These are phyloP conservation scores for Podaxis rugospora DNA, from an alignment of 768 basidiomycete species.

Conservation along the genomic window DNA sequence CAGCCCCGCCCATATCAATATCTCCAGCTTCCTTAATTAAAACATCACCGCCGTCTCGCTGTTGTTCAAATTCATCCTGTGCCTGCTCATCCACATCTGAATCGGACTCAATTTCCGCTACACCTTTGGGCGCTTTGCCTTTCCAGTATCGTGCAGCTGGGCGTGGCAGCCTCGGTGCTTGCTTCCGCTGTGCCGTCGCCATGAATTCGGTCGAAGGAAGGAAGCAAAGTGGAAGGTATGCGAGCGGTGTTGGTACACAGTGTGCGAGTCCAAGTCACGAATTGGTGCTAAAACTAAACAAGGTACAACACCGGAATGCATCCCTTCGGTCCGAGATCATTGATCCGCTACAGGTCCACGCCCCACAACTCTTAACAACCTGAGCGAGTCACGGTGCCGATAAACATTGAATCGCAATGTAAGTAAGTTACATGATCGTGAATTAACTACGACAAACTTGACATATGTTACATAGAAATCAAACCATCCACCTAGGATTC, in stretches of 20 bases:
- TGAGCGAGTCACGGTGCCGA: neutral
- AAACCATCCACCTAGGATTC: neutral
- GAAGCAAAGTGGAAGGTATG: neutral
- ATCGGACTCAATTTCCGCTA: constrained; percentile 53
- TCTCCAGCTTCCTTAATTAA: constrained; percentile 56
- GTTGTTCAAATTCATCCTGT: constrained; percentile 23
- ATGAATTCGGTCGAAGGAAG: neutral
- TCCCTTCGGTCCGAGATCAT: neutral
- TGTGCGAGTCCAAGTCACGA: neutral
- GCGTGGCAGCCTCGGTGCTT: constrained; percentile 70
- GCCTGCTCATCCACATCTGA: constrained; percentile 60
- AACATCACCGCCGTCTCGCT: constrained; percentile 50
- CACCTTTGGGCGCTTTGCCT: constrained; percentile 83
- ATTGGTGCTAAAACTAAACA: neutral
- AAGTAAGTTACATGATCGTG: neutral
- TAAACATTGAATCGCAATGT: neutral
- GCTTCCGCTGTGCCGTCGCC: constrained; percentile 45
- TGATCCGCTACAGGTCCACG: neutral
- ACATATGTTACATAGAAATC: neutral
- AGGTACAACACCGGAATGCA: constrained; percentile 3
- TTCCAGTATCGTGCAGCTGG: constrained; percentile 89
- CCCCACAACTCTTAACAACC: too few species aligned
- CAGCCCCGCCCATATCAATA: constrained; percentile 22
- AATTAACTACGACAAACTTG: neutral
- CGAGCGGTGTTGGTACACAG: neutral